Percentiles rank a stretch among this genome's conserved stretches.
Conservation (phyloP, 1,139 yeast species). For the Sugiyamaella castrensis region DNA sequence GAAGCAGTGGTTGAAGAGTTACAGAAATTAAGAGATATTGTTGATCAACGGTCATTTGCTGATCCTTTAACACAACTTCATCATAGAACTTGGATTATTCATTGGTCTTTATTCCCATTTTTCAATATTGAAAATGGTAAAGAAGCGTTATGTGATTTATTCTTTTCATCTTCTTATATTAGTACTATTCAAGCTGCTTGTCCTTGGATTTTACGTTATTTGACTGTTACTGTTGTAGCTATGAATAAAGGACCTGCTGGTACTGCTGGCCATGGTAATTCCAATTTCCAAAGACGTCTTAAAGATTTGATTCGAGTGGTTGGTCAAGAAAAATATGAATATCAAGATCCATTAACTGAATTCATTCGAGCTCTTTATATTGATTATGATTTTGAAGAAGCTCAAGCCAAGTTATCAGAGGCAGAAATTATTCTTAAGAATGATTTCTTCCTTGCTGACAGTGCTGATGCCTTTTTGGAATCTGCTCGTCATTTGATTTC, state of each 20-base stretch:
- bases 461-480: constrained; percentile 44
- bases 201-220: constrained; percentile 63
- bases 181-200: constrained; percentile 64
- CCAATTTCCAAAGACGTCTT: constrained; percentile 48
- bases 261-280: constrained; percentile 34
- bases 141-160: constrained; percentile 52
- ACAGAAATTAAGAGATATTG: constrained; percentile 51
- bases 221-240: constrained; percentile 55
- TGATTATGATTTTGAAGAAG: constrained; percentile 54
- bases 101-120: constrained; percentile 62
- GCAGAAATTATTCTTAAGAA: constrained; percentile 47
- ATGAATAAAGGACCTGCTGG: constrained; percentile 35
- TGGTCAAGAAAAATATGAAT: constrained; percentile 58
- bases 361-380: constrained; percentile 53
- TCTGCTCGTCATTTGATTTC: constrained; percentile 50
- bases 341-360: constrained; percentile 56
- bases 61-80: constrained; percentile 57
- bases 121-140: constrained; percentile 49
- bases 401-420: constrained; percentile 47
- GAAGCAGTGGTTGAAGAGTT: constrained; percentile 51
- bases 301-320: constrained; percentile 56
- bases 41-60: constrained; percentile 51
- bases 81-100: constrained; percentile 62
- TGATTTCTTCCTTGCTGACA: constrained; percentile 53
- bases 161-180: constrained; percentile 55